Percentiles rank a stretch among this genome's conserved stretches.
phyloP scores from a whole-genome alignment of 306 rosid genomes.

The Alnus rubra region DNA sequence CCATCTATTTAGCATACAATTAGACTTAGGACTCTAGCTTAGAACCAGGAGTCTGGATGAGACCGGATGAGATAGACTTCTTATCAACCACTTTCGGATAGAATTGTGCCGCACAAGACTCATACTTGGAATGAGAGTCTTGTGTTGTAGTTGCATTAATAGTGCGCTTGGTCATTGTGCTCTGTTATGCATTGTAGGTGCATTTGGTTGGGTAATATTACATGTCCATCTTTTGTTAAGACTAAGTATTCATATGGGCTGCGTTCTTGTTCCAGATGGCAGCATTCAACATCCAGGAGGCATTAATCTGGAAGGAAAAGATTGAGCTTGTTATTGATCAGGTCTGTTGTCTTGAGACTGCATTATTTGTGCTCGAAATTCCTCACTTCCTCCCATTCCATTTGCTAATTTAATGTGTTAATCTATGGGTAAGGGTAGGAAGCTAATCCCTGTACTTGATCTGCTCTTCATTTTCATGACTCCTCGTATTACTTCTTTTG shows the following conservation, averaged over 20 bases:
- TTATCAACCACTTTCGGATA: no score
- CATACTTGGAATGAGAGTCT: no score
- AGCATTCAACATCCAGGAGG: conserved; percentile 98
- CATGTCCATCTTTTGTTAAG: background rate
- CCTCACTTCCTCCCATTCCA: background rate
- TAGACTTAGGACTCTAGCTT: no score
- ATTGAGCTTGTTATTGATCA: conserved; percentile 90
- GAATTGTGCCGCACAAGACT: no score
- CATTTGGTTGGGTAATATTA: background rate
- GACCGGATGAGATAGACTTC: no score
- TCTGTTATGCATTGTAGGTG: background rate
- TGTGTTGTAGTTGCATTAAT: no score
- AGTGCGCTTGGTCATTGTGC: background rate
- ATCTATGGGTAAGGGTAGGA: background rate
- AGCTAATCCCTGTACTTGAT: background rate
- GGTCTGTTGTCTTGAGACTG: conserved; percentile 45
- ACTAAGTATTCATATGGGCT: background rate
- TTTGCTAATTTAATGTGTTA: background rate
- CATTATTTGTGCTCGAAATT: background rate
- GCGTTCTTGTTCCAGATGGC: conserved; percentile 77
- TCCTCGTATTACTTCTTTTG: background rate
- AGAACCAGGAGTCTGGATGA: no score
- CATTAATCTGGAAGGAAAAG: conserved; percentile 91
- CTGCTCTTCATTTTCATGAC: background rate
- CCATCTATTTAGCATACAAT: no score